Evolutionary conservation across 2,329 filamentous ascomycete genomes (phyloP).

Genomic region (Xylaria sp.): DNA sequence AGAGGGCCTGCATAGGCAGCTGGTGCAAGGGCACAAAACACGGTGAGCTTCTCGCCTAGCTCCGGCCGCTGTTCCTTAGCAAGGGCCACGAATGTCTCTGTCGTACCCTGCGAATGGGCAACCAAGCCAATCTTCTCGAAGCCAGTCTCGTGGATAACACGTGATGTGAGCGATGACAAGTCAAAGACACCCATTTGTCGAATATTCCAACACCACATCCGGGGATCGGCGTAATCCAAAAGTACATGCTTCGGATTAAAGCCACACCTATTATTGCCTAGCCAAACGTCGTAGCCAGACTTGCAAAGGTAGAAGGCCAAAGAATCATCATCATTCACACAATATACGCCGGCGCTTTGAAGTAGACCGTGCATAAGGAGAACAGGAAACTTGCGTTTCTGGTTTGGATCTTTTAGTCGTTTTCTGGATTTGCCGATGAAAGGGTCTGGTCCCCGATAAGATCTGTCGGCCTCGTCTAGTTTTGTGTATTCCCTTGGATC

Average conservation of each 20-base stretch:
- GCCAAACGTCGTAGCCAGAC: conserved; percentile 92
- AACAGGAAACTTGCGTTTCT: conserved; percentile 78
- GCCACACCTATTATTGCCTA: conserved; percentile 93
- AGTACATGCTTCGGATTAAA: conserved; percentile 80
- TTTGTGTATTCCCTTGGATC: conserved; percentile 79
- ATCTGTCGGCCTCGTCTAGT: conserved; percentile 60
- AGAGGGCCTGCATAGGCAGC: conserved; percentile 90
- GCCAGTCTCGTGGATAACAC: conserved; percentile 83
- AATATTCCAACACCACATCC: conserved; percentile 98
- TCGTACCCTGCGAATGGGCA: conserved; percentile 91
- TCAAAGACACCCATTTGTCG: conserved; percentile 93
- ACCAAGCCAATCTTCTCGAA: conserved; percentile 86
- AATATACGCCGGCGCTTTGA: conserved; percentile 89
- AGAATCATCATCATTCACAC: conserved; percentile 88
- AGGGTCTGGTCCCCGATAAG: conserved; percentile 68
- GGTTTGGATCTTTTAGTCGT: conserved; percentile 52
- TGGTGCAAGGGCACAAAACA: conserved; percentile 91
- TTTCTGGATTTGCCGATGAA: conserved; percentile 63
- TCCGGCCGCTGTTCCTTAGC: conserved; percentile 91
- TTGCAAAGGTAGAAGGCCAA: conserved; percentile 94
- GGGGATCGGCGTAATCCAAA: conserved; percentile 78
- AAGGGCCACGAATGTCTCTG: conserved; percentile 85
- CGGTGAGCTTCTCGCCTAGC: conserved; percentile 81
- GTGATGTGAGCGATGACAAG: conserved; percentile 80
- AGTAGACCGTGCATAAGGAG: conserved; percentile 89